Evolutionary conservation across 345 rosid genomes (phyloP).

Genomic region (Hibiscus mutabilis): DNA sequence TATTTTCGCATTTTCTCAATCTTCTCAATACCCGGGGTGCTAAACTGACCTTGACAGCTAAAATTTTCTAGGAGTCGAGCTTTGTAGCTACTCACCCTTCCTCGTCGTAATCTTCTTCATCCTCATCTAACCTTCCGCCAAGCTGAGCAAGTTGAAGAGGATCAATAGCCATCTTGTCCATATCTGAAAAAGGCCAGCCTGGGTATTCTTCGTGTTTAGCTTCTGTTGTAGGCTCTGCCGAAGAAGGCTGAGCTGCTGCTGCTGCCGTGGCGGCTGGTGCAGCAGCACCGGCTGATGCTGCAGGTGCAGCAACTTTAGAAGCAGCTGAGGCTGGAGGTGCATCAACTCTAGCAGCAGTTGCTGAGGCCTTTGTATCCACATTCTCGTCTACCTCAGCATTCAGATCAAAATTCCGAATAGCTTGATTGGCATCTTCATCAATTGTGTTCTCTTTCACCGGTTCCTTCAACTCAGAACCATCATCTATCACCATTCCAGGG

Average conservation of each 20-base stretch:
- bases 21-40: not conserved
- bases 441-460: slow-evolving; percentile 29
- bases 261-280: not conserved
- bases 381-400: slow-evolving; percentile 57
- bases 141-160: slow-evolving; percentile 2
- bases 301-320: not conserved
- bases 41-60: not conserved
- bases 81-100: not conserved
- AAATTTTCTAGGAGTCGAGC: not conserved
- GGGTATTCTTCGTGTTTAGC: not conserved
- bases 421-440: slow-evolving; percentile 37
- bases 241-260: not conserved
- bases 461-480: slow-evolving; percentile 43
- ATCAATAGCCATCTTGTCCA: not conserved
- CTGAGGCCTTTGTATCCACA: slow-evolving; percentile 31
- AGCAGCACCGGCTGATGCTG: not conserved
- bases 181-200: not conserved
- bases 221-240: not conserved
- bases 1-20: not conserved
- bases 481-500: slow-evolving; percentile 30
- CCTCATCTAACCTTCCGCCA: not conserved
- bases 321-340: not conserved
- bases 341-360: not conserved
- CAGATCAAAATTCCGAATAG: slow-evolving; percentile 67
- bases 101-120: not conserved